These are phyloP conservation scores for Pyrrhoderma noxium DNA, from an alignment of 1,284 basidiomycete genomes.

Conservation along the genomic window DNA sequence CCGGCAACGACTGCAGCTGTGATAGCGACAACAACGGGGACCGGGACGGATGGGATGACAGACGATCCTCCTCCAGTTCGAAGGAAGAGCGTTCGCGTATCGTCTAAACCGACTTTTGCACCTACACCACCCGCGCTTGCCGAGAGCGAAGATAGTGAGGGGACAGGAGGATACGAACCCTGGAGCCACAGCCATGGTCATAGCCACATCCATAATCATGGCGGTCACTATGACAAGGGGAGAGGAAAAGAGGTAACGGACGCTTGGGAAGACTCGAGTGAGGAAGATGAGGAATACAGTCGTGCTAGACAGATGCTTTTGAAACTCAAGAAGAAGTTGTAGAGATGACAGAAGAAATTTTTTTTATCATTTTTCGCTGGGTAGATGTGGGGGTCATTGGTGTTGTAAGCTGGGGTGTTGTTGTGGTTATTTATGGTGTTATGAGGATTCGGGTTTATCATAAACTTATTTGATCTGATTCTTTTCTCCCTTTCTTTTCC, in stretches of 20 bases:
- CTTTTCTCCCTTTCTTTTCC: too few relatives aligned
- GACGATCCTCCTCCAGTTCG: slow-evolving; percentile 29
- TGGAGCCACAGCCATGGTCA: slow-evolving; percentile 3
- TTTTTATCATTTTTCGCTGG: too few relatives aligned
- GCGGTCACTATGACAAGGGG: too few relatives aligned
- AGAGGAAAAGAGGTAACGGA: slow-evolving; percentile 25
- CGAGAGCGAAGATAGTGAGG: slow-evolving; percentile 37
- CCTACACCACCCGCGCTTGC: slow-evolving; percentile 57
- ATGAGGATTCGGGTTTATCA: too few relatives aligned
- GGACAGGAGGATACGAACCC: background rate
- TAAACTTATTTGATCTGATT: too few relatives aligned
- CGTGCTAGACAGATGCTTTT: slow-evolving; percentile 47
- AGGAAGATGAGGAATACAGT: slow-evolving; percentile 62
- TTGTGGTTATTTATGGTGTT: too few relatives aligned
- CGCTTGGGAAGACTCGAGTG: slow-evolving; percentile 61
- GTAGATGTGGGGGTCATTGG: too few relatives aligned
- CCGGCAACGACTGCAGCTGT: slow-evolving; percentile 20
- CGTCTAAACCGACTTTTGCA: slow-evolving; percentile 63
- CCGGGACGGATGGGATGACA: too few relatives aligned
- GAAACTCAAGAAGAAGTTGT: slow-evolving; percentile 35
- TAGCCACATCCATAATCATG: too few relatives aligned
- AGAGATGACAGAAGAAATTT: slow-evolving; percentile 9
- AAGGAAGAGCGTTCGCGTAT: slow-evolving; percentile 69
- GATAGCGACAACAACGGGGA: slow-evolving; percentile 13
- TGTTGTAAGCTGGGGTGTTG: too few relatives aligned